phyloP scores from a whole-genome alignment of 2,329 filamentous ascomycete genomes.

The Pestalotiopsis sp. region DNA sequence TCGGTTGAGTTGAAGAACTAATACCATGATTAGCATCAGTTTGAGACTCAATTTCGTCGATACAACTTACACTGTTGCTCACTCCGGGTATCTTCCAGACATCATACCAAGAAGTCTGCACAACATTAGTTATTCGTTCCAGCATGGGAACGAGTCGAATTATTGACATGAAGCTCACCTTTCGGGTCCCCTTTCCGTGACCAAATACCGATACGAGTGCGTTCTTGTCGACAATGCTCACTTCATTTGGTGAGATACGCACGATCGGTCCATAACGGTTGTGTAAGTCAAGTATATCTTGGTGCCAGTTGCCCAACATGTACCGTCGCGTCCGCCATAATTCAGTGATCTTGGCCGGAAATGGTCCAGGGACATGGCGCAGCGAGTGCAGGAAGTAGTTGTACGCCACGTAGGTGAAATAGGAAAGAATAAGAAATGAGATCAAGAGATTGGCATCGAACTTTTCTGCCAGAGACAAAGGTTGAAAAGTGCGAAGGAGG shows the following conservation, averaged over 20 bases:
- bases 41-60: background rate
- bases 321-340: background rate
- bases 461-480: background rate
- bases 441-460: background rate
- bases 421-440: background rate
- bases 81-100: background rate
- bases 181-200: background rate
- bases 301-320: background rate
- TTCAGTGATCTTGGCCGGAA: background rate
- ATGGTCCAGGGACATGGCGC: background rate
- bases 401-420: background rate
- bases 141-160: background rate
- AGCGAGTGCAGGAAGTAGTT: background rate
- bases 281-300: background rate
- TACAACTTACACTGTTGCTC: background rate
- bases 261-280: background rate
- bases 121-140: background rate
- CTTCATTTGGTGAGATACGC: background rate
- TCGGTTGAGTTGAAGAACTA: background rate
- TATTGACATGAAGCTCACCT: background rate
- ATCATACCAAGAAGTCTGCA: background rate
- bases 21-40: background rate
- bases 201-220: background rate
- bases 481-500: background rate
- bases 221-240: background rate